A percentile compares a stretch with the other conserved stretches of the same genome.
Evolutionary conservation across 148 eudicot species (phyloP).

Genomic region (Agrostemma githago): DNA sequence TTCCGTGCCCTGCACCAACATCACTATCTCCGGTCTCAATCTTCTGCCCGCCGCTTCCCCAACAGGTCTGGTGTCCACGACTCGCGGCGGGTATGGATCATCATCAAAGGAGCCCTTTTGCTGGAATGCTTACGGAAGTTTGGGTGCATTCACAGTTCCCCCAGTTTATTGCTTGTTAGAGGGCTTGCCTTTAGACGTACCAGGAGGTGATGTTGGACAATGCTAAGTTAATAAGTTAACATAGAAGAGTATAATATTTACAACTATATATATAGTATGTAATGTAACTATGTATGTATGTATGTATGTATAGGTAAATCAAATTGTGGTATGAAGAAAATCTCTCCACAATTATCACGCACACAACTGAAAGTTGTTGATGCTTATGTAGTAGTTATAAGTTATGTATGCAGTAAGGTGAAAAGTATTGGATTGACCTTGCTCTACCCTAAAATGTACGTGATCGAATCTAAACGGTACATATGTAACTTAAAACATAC

Average conservation of each 20-base stretch:
- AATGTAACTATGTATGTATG: too few relatives aligned
- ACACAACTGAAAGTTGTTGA: conserved; percentile 7
- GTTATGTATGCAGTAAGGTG: not conserved
- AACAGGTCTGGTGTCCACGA: not conserved
- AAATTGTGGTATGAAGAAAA: not conserved
- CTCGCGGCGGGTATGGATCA: conserved; percentile 13
- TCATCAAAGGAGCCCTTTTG: conserved; percentile 41
- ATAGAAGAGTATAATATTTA: not conserved
- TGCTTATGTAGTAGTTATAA: not conserved
- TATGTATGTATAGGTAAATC: conserved; percentile 15
- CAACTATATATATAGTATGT: not conserved
- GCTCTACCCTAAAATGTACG: not conserved
- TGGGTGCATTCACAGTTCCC: conserved; percentile 31
- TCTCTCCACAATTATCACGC: conserved; percentile 1
- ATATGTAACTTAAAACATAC: too few relatives aligned
- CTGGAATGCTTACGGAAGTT: conserved; percentile 76
- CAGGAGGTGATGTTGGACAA: conserved; percentile 24
- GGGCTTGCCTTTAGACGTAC: conserved; percentile 41
- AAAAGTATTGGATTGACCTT: conserved; percentile 11
- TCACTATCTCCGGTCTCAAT: conserved; percentile 49
- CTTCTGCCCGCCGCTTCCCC: conserved; percentile 39
- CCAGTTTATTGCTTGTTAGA: conserved; percentile 64
- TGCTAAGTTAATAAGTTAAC: conserved; percentile 30
- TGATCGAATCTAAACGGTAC: too few relatives aligned
- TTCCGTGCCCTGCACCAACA: conserved; percentile 57